Evolutionary conservation across 257 asterid genomes (phyloP).

Genomic region (Anisodus acutangulus): DNA sequence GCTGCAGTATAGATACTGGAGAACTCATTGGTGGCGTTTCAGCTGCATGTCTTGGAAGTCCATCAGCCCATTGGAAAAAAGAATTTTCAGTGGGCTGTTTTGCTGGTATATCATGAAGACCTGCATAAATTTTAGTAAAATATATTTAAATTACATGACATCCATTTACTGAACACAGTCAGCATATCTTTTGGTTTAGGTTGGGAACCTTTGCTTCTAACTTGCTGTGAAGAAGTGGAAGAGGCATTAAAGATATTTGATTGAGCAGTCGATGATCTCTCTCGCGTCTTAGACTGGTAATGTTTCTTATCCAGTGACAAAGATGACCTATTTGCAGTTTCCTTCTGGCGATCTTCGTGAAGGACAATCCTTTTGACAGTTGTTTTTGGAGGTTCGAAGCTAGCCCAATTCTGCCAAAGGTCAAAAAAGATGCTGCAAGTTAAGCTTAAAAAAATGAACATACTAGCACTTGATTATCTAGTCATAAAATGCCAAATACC

Average conservation of each 20-base stretch:
- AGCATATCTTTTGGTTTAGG: not conserved
- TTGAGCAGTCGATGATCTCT: constrained; percentile 49
- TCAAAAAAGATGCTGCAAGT: constrained; percentile 3
- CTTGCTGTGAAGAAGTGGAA: constrained; percentile 43
- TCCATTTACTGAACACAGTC: not conserved
- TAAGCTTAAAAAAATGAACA: constrained; percentile 22
- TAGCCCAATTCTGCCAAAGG: constrained; percentile 72
- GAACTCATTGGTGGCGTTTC: constrained; percentile 41
- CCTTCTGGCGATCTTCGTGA: constrained; percentile 55
- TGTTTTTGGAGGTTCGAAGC: constrained; percentile 71
- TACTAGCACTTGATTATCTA: not conserved
- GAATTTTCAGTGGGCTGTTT: constrained; percentile 41
- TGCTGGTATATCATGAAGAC: constrained; percentile 44
- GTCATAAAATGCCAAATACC: not conserved
- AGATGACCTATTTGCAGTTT: constrained; percentile 51
- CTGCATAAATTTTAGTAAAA: constrained; percentile 40
- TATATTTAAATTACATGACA: not conserved
- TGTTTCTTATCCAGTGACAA: constrained; percentile 50
- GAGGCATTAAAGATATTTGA: constrained; percentile 39
- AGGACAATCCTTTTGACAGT: constrained; percentile 72
- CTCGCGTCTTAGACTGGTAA: constrained; percentile 50
- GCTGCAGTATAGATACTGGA: constrained; percentile 35
- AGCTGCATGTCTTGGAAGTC: constrained; percentile 39
- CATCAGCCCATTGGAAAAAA: constrained; percentile 44
- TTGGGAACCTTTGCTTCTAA: constrained; percentile 55